Evolutionary conservation across 2,329 filamentous ascomycete genomes (phyloP), one percentile per base, ranked within the genome.

Genomic region (Graphilbum sp.): DNA sequence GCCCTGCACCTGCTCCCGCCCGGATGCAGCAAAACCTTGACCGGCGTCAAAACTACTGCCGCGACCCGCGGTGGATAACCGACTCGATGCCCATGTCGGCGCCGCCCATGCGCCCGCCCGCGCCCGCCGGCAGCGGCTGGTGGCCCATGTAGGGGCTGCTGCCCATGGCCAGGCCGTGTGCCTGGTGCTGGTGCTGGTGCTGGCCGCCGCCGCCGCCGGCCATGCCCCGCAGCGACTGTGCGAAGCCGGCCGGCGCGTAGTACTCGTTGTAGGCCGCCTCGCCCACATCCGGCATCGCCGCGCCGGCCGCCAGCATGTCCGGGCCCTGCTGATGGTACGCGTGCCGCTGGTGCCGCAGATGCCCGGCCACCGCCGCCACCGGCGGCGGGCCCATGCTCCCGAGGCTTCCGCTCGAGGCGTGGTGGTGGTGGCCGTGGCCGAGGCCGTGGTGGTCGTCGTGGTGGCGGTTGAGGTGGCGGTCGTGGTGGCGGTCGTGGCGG

Each of bases 81-180:
- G 67, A 59, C 37, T 66, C 66, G 47, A 77, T 75, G 19, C 67
- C 69, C 69, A 76, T 75, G 17, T 46, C 71, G 13, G 67, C 64
- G 44, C 67, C 69, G 6, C 70, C 60, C 39, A 72, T 57, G 32
- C 70, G 55, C 45, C 64, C 61, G 9, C 58, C 55, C 45, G 63
- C 61, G 9, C 57, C 55, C 5, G 16, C 17, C 32, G 30, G n/a
- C 17, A 30, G 17, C 18, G 5, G 34, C 11, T 27, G 36, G 45
- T 61, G 57, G 35, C 51, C 55, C 54, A 68, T 50, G 41, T 69
- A 70, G 3, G 65, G 63, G 41, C 65, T 67, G 21, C 56, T 16
- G 2, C 36, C 40, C 32, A 43, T 32, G 19, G 38, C 32, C 3
- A 32, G 35, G 8, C 19, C 21, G 5, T 32, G 34, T 16, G 15